Evolutionary conservation across 257 asterid species (phyloP).

Genomic region (Capsicum baccatum): DNA sequence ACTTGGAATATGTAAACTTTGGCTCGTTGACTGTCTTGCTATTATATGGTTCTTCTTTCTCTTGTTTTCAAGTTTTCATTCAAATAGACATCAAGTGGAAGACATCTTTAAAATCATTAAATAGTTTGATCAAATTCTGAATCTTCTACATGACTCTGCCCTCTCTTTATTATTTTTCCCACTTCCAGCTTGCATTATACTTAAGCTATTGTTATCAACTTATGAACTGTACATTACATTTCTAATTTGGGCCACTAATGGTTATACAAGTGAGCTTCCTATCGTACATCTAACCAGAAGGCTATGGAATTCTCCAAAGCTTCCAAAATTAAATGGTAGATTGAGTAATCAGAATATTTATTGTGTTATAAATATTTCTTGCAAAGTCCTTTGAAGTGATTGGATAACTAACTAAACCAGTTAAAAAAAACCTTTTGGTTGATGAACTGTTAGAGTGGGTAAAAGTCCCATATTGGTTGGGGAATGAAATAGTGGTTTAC

Average conservation of each 20-base stretch:
- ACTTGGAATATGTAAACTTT: not conserved
- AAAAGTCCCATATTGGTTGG: too few relatives aligned
- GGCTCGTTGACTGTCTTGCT: not conserved
- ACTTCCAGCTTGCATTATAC: not conserved
- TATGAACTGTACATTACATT: not conserved
- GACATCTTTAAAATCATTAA: not conserved
- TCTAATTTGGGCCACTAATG: not conserved
- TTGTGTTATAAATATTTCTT: not conserved
- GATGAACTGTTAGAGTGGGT: not conserved
- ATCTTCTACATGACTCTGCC: not conserved
- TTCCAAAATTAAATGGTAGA: not conserved
- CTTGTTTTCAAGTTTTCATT: not conserved
- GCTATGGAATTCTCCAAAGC: not conserved
- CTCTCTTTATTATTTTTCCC: not conserved
- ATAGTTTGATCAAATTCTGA: not conserved
- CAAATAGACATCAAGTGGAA: not conserved
- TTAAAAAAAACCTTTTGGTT: not conserved
- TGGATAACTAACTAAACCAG: not conserved
- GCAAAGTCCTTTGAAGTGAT: not conserved
- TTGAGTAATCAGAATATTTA: not conserved
- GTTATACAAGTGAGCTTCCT: not conserved
- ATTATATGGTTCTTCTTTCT: not conserved
- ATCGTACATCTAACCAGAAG: not conserved
- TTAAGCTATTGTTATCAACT: not conserved
- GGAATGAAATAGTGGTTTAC: too few relatives aligned